Conservation (phyloP, 2,329 filamentous ascomycete species). For the Colletotrichum sublineola region DNA sequence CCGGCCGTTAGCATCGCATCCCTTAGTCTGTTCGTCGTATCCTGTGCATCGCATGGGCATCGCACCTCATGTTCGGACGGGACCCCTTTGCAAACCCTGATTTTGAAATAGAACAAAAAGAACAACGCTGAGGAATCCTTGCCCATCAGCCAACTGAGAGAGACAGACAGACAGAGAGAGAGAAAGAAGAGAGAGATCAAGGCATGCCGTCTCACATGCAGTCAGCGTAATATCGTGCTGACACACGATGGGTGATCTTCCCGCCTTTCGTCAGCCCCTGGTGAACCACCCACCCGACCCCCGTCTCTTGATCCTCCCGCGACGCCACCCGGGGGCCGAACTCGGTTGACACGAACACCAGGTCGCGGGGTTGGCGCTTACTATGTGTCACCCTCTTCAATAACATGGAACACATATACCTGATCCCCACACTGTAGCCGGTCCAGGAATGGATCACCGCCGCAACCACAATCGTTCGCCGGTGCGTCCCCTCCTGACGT, state of each 20-base stretch:
- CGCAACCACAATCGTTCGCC: no score
- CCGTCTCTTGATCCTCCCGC: slow-evolving; percentile 7
- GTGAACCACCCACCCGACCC: neutral
- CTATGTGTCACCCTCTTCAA: no score
- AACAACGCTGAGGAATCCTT: no score
- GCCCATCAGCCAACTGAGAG: neutral
- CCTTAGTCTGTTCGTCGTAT: neutral
- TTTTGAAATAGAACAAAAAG: neutral
- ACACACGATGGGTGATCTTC: neutral
- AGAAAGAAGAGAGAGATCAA: neutral
- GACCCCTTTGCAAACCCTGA: no score
- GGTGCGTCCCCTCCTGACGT: no score
- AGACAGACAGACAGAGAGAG: neutral
- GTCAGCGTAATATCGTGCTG: slow-evolving; percentile 27
- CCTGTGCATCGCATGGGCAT: neutral
- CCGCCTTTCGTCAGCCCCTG: no score
- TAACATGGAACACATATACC: no score
- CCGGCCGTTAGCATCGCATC: neutral
- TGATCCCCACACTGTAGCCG: no score
- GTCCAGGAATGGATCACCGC: no score
- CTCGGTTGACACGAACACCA: neutral
- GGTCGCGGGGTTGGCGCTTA: no score
- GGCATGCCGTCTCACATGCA: slow-evolving; percentile 5
- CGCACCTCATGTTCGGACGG: neutral
- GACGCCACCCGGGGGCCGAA: neutral